Conservation (phyloP, 23 red algal species). For the Agarophyton chilense region DNA sequence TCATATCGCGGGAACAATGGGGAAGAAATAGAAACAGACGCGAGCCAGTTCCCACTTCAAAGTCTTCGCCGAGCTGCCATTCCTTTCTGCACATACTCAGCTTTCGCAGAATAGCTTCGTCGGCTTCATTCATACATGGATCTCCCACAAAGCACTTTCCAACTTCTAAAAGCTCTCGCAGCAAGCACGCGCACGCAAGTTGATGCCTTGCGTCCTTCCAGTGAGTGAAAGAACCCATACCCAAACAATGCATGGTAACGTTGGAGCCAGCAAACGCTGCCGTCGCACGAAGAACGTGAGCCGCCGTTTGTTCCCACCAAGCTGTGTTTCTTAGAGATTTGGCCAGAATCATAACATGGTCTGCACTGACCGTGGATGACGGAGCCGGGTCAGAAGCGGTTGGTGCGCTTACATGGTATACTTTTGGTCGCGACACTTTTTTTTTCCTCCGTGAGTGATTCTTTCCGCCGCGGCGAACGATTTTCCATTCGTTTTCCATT, state of each 20-base stretch:
- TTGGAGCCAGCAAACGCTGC: not conserved
- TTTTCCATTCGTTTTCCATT: not conserved
- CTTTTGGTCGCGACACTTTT: not conserved
- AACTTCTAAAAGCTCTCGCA: constrained; percentile 9
- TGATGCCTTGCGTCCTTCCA: constrained; percentile 33
- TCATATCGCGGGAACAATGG: constrained; percentile 32
- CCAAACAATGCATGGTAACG: constrained; percentile 24
- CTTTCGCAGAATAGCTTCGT: not conserved
- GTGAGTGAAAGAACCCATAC: constrained; percentile 30
- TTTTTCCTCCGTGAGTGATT: not conserved
- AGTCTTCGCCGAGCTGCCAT: not conserved
- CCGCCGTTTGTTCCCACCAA: constrained; percentile 12
- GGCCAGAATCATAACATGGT: not conserved
- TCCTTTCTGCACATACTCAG: not conserved
- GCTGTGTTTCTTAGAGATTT: not conserved
- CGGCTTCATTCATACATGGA: constrained; percentile 24
- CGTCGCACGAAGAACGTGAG: not conserved
- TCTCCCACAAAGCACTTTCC: constrained; percentile 30
- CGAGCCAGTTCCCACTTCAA: not conserved
- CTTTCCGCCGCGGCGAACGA: not conserved
- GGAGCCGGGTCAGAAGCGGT: not conserved
- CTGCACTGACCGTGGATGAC: not conserved
- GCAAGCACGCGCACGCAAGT: constrained; percentile 51
- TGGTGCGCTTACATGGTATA: not conserved
- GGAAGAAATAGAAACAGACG: constrained; percentile 39